Evolutionary conservation across 2,329 filamentous ascomycete genomes (phyloP).

Genomic region (Huntiella moniliformis): DNA sequence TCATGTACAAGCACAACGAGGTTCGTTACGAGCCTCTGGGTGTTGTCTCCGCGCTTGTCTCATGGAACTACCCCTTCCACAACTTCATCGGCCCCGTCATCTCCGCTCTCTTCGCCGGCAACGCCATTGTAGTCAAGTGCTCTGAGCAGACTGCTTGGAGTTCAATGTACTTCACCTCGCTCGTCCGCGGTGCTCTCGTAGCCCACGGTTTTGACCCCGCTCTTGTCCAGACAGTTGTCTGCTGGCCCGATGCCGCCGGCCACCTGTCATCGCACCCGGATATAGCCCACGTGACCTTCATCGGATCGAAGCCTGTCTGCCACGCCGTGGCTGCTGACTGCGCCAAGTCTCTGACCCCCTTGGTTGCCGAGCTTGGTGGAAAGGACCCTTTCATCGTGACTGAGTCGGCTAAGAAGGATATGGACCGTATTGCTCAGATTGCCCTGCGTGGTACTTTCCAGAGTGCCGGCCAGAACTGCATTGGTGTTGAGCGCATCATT

Average conservation of each 20-base stretch:
- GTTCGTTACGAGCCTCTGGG: constrained; percentile 84
- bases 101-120: constrained; percentile 76
- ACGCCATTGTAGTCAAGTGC: constrained; percentile 80
- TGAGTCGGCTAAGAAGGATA: constrained; percentile 49
- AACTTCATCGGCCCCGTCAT: constrained; percentile 87
- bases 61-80: constrained; percentile 96
- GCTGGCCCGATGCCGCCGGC: constrained; percentile 68
- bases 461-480: constrained; percentile 90
- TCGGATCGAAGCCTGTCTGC: constrained; percentile 73
- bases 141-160: constrained; percentile 96
- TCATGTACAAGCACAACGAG: constrained; percentile 87
- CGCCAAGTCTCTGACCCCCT: constrained; percentile 67
- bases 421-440: constrained; percentile 59
- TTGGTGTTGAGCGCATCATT: constrained; percentile 87
- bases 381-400: constrained; percentile 87
- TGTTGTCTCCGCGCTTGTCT: constrained; percentile 79
- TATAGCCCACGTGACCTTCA: constrained; percentile 86
- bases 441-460: constrained; percentile 89
- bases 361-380: constrained; percentile 81
- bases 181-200: constrained; percentile 59
- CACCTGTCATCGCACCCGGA: constrained; percentile 69
- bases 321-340: constrained; percentile 76
- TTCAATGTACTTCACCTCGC: constrained; percentile 58
- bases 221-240: constrained; percentile 68
- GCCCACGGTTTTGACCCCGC: constrained; percentile 69